Evolutionary conservation across 2,329 filamentous ascomycete species (phyloP).

Genomic region (Trichoderma sp.): DNA sequence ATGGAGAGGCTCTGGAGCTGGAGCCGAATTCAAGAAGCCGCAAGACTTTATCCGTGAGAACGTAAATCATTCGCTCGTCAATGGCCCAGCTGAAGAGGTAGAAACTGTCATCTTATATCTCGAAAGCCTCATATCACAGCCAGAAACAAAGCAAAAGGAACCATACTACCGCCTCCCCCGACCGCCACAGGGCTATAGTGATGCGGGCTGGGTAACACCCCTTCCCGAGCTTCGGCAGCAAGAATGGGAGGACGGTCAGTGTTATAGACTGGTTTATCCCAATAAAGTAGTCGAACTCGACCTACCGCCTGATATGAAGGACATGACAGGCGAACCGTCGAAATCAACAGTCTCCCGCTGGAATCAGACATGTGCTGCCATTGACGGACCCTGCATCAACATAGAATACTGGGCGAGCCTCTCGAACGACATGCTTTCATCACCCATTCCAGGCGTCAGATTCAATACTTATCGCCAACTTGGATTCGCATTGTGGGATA

Average conservation of each 20-base stretch:
- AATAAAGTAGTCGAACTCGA: not conserved
- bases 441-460: not conserved
- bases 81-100: not conserved
- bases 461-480: slow-evolving; percentile 32
- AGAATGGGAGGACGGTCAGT: rapidly evolving
- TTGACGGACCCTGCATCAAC: not conserved
- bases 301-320: not conserved
- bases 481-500: slow-evolving; percentile 33
- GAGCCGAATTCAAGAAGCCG: not conserved
- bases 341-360: not conserved
- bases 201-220: not conserved
- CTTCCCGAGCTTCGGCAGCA: not conserved
- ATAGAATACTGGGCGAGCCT: not conserved
- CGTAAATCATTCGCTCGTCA: not conserved
- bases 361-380: not conserved
- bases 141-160: not conserved
- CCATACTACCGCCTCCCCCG: slow-evolving; percentile 8
- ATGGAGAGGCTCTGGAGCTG: not conserved
- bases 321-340: not conserved
- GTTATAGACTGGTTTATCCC: not conserved
- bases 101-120: not conserved
- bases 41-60: not conserved
- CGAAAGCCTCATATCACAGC: not conserved
- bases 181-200: not conserved
- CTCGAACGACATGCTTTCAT: not conserved